These are phyloP conservation scores for Beverwykella pulmonaria DNA, from an alignment of 495 filamentous ascomycete species.

Conservation along the genomic window DNA sequence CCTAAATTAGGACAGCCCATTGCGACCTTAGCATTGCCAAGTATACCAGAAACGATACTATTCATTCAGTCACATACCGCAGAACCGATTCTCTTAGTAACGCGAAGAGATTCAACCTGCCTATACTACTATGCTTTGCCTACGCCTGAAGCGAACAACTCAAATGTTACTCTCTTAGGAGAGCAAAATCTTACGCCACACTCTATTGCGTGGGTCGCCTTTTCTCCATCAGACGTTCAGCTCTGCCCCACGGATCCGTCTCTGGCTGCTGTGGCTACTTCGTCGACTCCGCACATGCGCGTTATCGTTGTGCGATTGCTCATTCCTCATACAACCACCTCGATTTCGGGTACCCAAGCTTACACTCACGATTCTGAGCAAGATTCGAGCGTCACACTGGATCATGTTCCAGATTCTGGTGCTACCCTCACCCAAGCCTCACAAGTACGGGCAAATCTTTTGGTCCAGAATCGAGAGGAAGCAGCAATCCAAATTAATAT, in stretches of 20 bases:
- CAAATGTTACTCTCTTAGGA: slow-evolving; percentile 45
- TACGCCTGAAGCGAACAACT: neutral
- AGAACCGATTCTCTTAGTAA: slow-evolving; percentile 56
- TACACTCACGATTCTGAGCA: neutral
- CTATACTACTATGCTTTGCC: slow-evolving; percentile 62
- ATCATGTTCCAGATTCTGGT: neutral
- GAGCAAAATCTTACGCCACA: slow-evolving; percentile 66
- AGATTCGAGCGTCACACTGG: neutral
- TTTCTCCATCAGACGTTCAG: slow-evolving; percentile 63
- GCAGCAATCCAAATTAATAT: slow-evolving; percentile 62
- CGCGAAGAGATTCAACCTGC: slow-evolving; percentile 63
- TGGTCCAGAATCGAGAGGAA: slow-evolving; percentile 59
- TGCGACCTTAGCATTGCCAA: slow-evolving; percentile 54
- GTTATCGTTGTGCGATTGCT: slow-evolving; percentile 64
- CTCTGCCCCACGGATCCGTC: slow-evolving; percentile 58
- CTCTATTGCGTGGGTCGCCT: slow-evolving; percentile 66
- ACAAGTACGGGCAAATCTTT: slow-evolving; percentile 54
- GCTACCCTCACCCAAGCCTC: slow-evolving; percentile 50
- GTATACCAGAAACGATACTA: slow-evolving; percentile 64
- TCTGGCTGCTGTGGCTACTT: slow-evolving; percentile 65
- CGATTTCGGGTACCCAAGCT: neutral
- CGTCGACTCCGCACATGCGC: slow-evolving; percentile 66
- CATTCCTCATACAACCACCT: slow-evolving; percentile 47
- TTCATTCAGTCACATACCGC: slow-evolving; percentile 56
- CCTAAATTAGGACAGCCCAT: slow-evolving; percentile 45